A percentile compares a stretch with the other conserved stretches of the same genome.
These are phyloP conservation scores for Moringa oleifera DNA, from an alignment of 345 rosid species.

Conservation along the genomic window DNA sequence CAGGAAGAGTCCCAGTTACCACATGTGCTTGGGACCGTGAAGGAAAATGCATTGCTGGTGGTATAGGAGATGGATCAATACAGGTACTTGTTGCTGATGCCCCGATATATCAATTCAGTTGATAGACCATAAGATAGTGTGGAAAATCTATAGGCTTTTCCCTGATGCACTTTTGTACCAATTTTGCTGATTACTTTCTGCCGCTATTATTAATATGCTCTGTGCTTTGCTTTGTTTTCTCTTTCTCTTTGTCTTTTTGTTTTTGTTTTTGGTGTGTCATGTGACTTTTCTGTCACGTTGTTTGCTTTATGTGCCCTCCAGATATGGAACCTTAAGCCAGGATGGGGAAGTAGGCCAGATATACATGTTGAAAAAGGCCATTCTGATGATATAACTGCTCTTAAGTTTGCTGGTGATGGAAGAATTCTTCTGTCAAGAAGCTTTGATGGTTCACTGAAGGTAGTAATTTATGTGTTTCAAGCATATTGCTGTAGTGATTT, in stretches of 20 bases:
- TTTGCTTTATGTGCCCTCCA: slow-evolving; percentile 20
- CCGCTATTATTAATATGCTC: no score
- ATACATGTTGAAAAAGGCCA: slow-evolving; percentile 71
- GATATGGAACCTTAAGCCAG: slow-evolving; percentile 94
- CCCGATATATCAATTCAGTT: background rate
- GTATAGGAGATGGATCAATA: slow-evolving; percentile 88
- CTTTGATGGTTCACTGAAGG: slow-evolving; percentile 88
- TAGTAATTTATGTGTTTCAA: slow-evolving; percentile 18
- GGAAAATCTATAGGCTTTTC: background rate
- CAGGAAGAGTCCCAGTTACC: slow-evolving; percentile 93
- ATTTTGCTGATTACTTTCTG: no score
- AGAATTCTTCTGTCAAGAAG: slow-evolving; percentile 75
- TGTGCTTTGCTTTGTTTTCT: no score
- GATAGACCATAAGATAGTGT: background rate
- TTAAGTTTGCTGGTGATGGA: slow-evolving; percentile 90
- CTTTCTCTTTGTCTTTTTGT: no score
- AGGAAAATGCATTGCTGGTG: slow-evolving; percentile 91
- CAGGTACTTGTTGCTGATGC: slow-evolving; percentile 51
- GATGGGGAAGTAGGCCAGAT: slow-evolving; percentile 99
- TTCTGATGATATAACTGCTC: slow-evolving; percentile 83
- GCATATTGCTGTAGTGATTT: background rate
- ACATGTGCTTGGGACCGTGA: slow-evolving; percentile 93
- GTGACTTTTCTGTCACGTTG: background rate
- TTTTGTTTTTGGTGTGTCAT: no score
- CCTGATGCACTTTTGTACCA: background rate